Evolutionary conservation across 495 filamentous ascomycete genomes (phyloP).

Genomic region (Penicillium diatomitis): DNA sequence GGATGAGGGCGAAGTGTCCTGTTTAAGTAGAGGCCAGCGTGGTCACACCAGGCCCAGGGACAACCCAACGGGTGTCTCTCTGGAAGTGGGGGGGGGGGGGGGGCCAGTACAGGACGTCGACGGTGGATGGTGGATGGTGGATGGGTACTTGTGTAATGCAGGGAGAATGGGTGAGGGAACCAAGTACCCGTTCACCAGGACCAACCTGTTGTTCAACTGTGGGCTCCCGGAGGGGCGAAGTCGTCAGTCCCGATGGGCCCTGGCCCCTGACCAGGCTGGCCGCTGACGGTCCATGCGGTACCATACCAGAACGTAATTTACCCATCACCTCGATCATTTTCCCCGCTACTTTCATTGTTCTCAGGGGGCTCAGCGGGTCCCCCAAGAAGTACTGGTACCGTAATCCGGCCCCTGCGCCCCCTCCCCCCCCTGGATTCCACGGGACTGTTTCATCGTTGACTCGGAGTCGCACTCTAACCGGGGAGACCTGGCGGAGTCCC

Average conservation of each 20-base stretch:
- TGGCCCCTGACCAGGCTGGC: too few relatives aligned
- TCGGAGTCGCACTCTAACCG: too few relatives aligned
- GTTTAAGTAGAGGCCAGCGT: slow-evolving; percentile 41
- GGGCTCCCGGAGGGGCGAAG: background rate
- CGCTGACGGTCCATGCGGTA: too few relatives aligned
- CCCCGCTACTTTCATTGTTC: background rate
- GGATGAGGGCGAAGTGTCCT: slow-evolving; percentile 12
- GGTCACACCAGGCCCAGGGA: too few relatives aligned
- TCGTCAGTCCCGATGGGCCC: background rate
- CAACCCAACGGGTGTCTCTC: too few relatives aligned
- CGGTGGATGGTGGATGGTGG: background rate
- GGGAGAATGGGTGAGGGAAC: background rate
- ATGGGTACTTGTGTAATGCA: background rate
- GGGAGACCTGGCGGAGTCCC: too few relatives aligned
- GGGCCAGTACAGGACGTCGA: background rate
- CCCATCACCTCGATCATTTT: background rate
- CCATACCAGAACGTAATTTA: background rate
- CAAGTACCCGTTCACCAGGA: too few relatives aligned
- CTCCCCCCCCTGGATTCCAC: slow-evolving; percentile 22
- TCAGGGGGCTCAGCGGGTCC: too few relatives aligned
- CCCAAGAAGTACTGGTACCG: background rate
- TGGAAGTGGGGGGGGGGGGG: background rate
- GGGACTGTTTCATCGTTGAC: background rate
- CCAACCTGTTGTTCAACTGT: too few relatives aligned
- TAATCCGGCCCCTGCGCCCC: slow-evolving; percentile 12